These are phyloP conservation scores for Cochlearia excelsa DNA, from an alignment of 345 rosid species.

Conservation along the genomic window DNA sequence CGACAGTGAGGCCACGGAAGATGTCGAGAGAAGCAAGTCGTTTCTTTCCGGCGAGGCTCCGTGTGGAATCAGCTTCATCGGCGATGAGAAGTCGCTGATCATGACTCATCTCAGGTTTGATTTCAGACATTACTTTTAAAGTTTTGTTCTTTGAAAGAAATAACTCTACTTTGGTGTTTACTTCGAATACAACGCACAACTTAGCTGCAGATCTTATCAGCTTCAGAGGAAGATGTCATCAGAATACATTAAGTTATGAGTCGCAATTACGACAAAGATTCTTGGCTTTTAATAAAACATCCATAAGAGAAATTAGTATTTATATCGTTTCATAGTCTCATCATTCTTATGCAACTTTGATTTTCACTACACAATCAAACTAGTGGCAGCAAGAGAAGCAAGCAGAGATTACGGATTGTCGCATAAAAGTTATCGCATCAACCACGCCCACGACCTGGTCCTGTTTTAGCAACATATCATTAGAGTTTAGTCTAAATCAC, in stretches of 20 bases:
- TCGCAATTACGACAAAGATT: not conserved
- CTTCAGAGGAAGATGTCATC: too few relatives aligned
- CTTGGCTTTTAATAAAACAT: conserved; percentile 1
- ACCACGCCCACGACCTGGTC: conserved; percentile 39
- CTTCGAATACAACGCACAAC: too few relatives aligned
- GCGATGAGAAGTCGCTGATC: conserved; percentile 40
- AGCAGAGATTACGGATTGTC: not conserved
- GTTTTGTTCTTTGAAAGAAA: not conserved
- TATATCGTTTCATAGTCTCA: not conserved
- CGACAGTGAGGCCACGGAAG: conserved; percentile 90
- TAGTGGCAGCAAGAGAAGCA: conserved; percentile 1
- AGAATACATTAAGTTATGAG: too few relatives aligned
- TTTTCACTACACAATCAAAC: conserved; percentile 21
- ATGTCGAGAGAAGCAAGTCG: conserved; percentile 77
- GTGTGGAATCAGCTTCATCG: conserved; percentile 32
- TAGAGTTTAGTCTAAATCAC: not conserved
- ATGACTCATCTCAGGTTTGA: conserved; percentile 34
- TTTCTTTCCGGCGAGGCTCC: conserved; percentile 19
- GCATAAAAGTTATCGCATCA: not conserved
- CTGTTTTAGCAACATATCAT: conserved; percentile 15
- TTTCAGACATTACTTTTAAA: conserved; percentile 48
- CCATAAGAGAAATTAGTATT: not conserved
- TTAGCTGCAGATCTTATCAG: too few relatives aligned
- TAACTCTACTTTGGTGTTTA: too few relatives aligned
- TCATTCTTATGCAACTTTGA: conserved; percentile 1